Base-by-base conservation (phyloP, 768 basidiomycete species). In the Phaffia tasmanica region DNA sequence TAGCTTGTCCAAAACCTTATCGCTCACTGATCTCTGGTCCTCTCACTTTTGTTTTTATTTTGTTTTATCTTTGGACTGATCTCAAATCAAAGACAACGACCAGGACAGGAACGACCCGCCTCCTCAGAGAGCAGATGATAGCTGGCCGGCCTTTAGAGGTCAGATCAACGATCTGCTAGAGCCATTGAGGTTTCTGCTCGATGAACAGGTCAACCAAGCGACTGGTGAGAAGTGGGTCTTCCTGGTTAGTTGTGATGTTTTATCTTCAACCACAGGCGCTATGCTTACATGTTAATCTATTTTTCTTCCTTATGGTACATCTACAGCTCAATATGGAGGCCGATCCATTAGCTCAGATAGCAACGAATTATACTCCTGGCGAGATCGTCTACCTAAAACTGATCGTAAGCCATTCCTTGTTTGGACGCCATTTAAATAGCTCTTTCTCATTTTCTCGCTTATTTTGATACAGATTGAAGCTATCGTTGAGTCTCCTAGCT, bases 351-450 rank as follows among this genome's bases (percentile, higher is more conserved):
- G 86, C 90, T 0, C 89, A 89, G 73, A 76, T 88, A 74, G 90
- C 89, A 3, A 89, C 88, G 0, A 87, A 88, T 50, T 94, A 91
- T 72, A 82, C 81, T 1, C 79, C 88, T 0, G 77, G 79, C 42
- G 90, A 94, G 75, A 90, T 92, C 61, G 80, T 84, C 0, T 92
- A 84, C 77, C 92, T 91, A 80, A 89, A 85, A 77, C 83, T 84
- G 4, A 79, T 92, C 67, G 90, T 89, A 73, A 67, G 85, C 77
- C 18, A 25, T 51, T 11, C 29, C 29, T 48, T 8, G 19, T 21
- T 18, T n/a, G n/a, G 15, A 8, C 25, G 6, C 9, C 1, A 54
- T 57, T 23, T 29, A 63, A n/a, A 58, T 4, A 57, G 25, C 27
- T 63, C 58, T 15, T 23, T 30, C 49, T 21, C 61, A 35, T 18